Conservation (phyloP, 305 asterid species). For the Ilex paraguariensis region DNA sequence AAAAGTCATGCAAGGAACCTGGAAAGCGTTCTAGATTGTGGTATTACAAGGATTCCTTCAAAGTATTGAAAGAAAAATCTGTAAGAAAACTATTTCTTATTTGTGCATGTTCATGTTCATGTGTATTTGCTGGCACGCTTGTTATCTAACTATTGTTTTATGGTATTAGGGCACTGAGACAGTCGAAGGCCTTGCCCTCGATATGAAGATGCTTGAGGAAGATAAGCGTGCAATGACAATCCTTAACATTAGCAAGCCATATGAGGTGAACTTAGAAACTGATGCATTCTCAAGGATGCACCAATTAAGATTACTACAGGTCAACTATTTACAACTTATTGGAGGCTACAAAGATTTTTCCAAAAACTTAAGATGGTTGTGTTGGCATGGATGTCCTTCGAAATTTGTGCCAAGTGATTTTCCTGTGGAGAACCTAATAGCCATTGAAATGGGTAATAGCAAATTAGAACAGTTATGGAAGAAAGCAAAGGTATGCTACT, state of each 20-base stretch:
- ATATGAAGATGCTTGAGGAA: neutral
- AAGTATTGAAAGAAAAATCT: too few species aligned
- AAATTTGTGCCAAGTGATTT: conserved; percentile 8
- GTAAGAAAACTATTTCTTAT: neutral
- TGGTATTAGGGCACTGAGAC: neutral
- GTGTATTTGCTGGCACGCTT: neutral
- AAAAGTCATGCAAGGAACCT: conserved; percentile 16
- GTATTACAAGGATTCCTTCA: conserved; percentile 12
- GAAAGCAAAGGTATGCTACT: conserved; percentile 8
- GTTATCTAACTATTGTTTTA: neutral
- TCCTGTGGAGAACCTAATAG: conserved; percentile 12
- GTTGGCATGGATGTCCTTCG: conserved; percentile 13
- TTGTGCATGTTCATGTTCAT: neutral
- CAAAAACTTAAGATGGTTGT: conserved; percentile 17
- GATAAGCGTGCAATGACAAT: neutral
- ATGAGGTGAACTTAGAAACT: conserved; percentile 1
- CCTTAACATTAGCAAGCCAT: neutral
- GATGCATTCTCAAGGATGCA: conserved; percentile 16
- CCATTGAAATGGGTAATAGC: conserved; percentile 16
- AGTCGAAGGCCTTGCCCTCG: too few species aligned
- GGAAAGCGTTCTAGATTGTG: conserved; percentile 17
- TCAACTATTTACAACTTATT: conserved; percentile 6
- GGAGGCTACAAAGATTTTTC: conserved; percentile 13
- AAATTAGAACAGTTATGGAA: conserved; percentile 7
- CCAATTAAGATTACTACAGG: conserved; percentile 17